Evolutionary conservation across 495 filamentous ascomycete species (phyloP), one percentile per base, ranked within the genome.

Genomic region (Acidomyces sp.): DNA sequence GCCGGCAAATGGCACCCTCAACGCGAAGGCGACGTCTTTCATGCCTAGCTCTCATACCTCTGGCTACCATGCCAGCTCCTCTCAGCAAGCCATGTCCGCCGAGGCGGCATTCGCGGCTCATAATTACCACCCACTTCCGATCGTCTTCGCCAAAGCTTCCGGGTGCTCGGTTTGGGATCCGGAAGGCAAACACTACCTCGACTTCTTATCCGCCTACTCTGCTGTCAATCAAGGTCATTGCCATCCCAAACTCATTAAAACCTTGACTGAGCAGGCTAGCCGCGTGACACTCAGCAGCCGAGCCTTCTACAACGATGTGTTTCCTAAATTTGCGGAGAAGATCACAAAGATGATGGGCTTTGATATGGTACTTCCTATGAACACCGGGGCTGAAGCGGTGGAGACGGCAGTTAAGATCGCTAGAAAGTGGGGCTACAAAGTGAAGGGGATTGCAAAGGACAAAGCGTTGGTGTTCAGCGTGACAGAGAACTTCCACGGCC

Each of bases 291-390:
- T 99, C 45, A 94, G 86, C 60, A 93, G 85, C 35, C 77, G 90
- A 37, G 90, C 90, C 21, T 99, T 99, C 66, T 81, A 96, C 68
- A 99, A 99, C 59, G 90, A 99, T 68, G 90, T 99, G 25, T 96
- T 99, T 66, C 90, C 90, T 28, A 74, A 80, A 35, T 99, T 94
- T 67, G 87, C 90, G 29, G 75, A 94, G 62, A 92, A 86, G 60
- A 81, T 95, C 37, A 88, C 83, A 48, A 57, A 73, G 43, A 77
- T 72, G 56, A 94, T 95, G 56, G 88, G 85, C 32, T 99, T 87
- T 61, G 92, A 96, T 59, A 99, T 96, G 90, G 87, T 94, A 18
- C 63, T 99, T 62, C 90, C 90, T 34, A 96, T 99, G 90, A 96
- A 96, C 66, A 99, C 90, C 6, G 90, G 90, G 34, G 90, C 87